Conservation (phyloP, 306 rosid genomes). For the Trifolium repens region DNA sequence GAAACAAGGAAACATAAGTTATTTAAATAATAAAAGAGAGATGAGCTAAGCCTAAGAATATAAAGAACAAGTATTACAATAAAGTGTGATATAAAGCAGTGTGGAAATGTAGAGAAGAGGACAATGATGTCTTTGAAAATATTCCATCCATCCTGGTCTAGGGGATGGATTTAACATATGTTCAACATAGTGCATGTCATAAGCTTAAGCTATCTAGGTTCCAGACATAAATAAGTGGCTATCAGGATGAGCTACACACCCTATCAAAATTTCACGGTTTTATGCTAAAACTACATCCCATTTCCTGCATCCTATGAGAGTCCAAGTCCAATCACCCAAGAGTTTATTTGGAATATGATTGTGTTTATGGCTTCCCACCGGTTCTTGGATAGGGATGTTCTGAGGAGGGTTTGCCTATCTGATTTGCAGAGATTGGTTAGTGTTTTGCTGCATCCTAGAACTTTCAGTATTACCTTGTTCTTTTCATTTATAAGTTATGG, state of each 20-base stretch:
- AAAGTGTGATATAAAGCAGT: not conserved
- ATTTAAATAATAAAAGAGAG: not conserved
- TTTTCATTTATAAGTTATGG: conserved; percentile 7
- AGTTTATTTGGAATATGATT: conserved; percentile 13
- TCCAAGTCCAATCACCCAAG: not conserved
- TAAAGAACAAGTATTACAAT: not conserved
- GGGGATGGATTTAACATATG: conserved; percentile 7
- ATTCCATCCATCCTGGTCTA: conserved; percentile 19
- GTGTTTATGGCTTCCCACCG: conserved; percentile 18
- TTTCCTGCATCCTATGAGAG: conserved; percentile 5
- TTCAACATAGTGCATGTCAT: conserved; percentile 12
- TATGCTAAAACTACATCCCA: conserved; percentile 26
- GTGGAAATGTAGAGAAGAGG: not conserved
- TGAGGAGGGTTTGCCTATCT: not conserved
- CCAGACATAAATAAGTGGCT: conserved; percentile 24
- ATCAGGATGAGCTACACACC: conserved; percentile 5
- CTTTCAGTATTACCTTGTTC: not conserved
- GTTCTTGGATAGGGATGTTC: conserved; percentile 11
- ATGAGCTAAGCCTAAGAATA: not conserved
- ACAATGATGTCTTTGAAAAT: not conserved
- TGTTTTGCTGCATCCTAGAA: conserved; percentile 22
- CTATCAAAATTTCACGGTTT: conserved; percentile 20
- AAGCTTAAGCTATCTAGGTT: conserved; percentile 21
- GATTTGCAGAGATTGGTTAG: conserved; percentile 16
- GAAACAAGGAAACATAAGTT: conserved; percentile 16